A percentile compares a stretch with the other conserved stretches of the same genome.
Conservation (phyloP, 2,329 filamentous ascomycete species). For the Aspergillus ustus region DNA sequence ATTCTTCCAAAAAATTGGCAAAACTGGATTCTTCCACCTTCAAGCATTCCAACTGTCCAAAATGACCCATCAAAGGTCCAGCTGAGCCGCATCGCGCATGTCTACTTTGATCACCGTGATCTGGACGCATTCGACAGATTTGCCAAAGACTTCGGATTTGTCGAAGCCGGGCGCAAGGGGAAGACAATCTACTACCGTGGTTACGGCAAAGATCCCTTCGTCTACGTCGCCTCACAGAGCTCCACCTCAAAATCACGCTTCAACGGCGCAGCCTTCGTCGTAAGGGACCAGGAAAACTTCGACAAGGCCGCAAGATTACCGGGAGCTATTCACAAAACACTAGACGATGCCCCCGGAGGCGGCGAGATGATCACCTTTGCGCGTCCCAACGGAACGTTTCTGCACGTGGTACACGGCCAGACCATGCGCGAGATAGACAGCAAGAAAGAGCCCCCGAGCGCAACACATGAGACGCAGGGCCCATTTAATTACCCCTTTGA, state of each 20-base stretch:
- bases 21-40: too few species aligned
- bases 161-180: constrained; percentile 32
- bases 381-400: constrained; percentile 60
- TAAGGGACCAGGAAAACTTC: constrained; percentile 61
- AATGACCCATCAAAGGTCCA: constrained; percentile 26
- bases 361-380: constrained; percentile 33
- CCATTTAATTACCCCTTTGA: constrained; percentile 26
- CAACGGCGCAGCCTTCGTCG: constrained; percentile 62
- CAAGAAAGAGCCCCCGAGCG: constrained; percentile 23
- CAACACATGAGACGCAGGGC: constrained; percentile 21
- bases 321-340: constrained; percentile 51
- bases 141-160: constrained; percentile 38
- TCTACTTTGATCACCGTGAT: constrained; percentile 37
- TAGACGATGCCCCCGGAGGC: constrained; percentile 22
- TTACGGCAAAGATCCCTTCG: constrained; percentile 64
- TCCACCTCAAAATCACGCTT: constrained; percentile 56
- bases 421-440: constrained; percentile 40
- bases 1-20: too few species aligned
- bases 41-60: constrained; percentile 22
- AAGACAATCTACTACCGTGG: constrained; percentile 63
- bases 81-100: constrained; percentile 33
- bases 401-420: constrained; percentile 64
- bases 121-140: constrained; percentile 33
- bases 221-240: constrained; percentile 61
- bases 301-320: constrained; percentile 54